Evolutionary conservation across 371 early-diverging fungal species (phyloP).

Genomic region (Paramicrosporidium saccamoebae): DNA sequence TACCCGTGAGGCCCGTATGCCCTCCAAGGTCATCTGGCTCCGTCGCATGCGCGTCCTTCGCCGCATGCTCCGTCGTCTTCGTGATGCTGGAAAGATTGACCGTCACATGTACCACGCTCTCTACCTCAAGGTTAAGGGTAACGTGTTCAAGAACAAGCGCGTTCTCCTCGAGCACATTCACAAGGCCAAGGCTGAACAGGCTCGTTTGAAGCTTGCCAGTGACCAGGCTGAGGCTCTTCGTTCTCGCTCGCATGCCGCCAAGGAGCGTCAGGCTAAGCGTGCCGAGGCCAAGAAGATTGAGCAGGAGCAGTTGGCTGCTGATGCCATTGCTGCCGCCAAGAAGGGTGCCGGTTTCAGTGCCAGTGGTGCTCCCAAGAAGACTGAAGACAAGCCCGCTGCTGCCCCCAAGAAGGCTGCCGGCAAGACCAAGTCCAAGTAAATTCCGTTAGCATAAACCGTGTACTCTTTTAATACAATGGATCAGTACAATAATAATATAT

Average conservation of each 20-base stretch:
- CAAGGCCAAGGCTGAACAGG: slow-evolving; percentile 97
- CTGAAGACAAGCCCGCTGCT: too few species aligned
- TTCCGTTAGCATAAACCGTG: too few species aligned
- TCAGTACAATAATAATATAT: too few species aligned
- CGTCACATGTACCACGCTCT: slow-evolving; percentile 89
- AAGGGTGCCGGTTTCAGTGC: too few species aligned
- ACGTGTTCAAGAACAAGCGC: slow-evolving; percentile 99
- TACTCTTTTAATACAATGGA: too few species aligned
- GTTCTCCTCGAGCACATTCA: slow-evolving; percentile 97
- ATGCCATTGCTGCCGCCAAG: too few species aligned
- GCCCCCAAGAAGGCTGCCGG: too few species aligned
- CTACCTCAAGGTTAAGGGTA: slow-evolving; percentile 98
- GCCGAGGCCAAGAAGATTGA: slow-evolving; percentile 41
- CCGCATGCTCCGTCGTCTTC: slow-evolving; percentile 85
- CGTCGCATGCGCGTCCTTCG: slow-evolving; percentile 94
- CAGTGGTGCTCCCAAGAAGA: too few species aligned
- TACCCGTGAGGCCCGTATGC: slow-evolving; percentile 98
- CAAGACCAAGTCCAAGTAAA: too few species aligned
- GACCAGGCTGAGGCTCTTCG: slow-evolving; percentile 97
- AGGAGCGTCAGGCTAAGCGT: slow-evolving; percentile 63
- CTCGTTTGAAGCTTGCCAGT: slow-evolving; percentile 63
- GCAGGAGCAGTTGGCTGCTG: not conserved
- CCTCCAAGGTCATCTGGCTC: slow-evolving; percentile 91
- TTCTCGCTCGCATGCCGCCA: slow-evolving; percentile 73
- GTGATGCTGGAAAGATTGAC: slow-evolving; percentile 91